These are phyloP conservation scores for Tinospora cordifolia DNA, from an alignment of 164 flowering plant species.

Conservation along the genomic window DNA sequence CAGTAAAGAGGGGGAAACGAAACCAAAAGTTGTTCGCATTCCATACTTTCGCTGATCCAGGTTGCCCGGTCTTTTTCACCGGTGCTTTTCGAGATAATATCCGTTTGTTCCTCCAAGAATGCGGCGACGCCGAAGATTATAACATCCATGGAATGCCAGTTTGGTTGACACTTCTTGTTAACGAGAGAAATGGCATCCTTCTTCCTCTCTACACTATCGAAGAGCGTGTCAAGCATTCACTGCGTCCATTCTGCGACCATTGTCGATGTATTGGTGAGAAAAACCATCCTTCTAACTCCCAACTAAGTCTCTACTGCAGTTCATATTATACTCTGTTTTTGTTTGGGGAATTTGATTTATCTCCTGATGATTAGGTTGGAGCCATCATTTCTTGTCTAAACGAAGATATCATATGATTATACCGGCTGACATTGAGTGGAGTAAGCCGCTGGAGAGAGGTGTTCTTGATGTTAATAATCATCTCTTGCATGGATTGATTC, in stretches of 20 bases:
- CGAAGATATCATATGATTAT: conserved; percentile 72
- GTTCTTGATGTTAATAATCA: conserved; percentile 47
- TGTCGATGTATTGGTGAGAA: conserved; percentile 59
- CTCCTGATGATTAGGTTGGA: conserved; percentile 55
- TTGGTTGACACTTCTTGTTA: conserved; percentile 59
- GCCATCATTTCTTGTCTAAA: conserved; percentile 63
- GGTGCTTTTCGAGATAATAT: conserved; percentile 70
- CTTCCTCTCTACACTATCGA: conserved; percentile 70
- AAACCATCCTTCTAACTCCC: neutral
- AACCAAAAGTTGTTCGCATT: conserved; percentile 40
- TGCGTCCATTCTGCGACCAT: conserved; percentile 58
- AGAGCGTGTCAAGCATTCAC: conserved; percentile 43
- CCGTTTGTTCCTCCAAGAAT: conserved; percentile 45
- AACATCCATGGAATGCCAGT: conserved; percentile 42
- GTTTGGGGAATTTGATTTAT: conserved; percentile 5
- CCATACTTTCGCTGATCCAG: conserved; percentile 47
- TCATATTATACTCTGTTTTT: neutral
- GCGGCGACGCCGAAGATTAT: conserved; percentile 47
- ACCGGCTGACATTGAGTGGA: conserved; percentile 57
- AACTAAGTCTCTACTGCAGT: too few relatives aligned
- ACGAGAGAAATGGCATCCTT: conserved; percentile 39
- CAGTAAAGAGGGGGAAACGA: conserved; percentile 30
- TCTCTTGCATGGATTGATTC: conserved; percentile 72
- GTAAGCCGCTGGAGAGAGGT: conserved; percentile 34
- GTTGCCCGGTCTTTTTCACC: conserved; percentile 32